Evolutionary conservation across 140 eudicot genomes (phyloP), one percentile per base, ranked within the genome.

Genomic region (Flaveria floridana): DNA sequence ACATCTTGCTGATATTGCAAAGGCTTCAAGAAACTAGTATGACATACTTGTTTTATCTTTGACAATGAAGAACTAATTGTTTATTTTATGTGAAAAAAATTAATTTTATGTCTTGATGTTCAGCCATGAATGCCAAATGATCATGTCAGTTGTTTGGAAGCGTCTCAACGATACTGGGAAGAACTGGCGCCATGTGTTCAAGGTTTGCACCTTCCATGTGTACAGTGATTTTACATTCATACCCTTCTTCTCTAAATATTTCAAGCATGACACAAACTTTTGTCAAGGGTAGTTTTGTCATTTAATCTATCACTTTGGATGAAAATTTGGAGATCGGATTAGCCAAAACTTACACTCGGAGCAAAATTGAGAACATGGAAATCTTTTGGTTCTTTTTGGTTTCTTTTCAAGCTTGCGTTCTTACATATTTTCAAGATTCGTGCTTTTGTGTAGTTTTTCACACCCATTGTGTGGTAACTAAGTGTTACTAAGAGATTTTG

Each of bases 101-200:
- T 65, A 55, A 12, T 44, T 50, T 59, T 73, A 25, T 20, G 16
- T 69, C 34, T 58, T 79, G 52, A 48, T 71, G 37, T 80, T 77
- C 87, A 95, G 99, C 84, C 99, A 95, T 56, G 97, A 95, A 63
- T 87, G 91, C 83, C 97, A 91, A 80, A 95, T 88, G 83, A 89
- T 95, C 70, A 95, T 95, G 96, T 56, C 97, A 25, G 82, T 95
- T 15, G 71, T 95, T 26, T 95, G 99, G 99, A 95, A 91, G 84
- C 94, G 99, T 73, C 62, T 89, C 48, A 91, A 61, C 56, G 97
- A 91, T 79, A 88, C 95, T 20, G 96, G 96, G 53, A 95, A 91
- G 82, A 95, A 95, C 65, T 95, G 99, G 99, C 92, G 97, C 78
- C 99, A 95, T 78, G 99, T 95, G 25, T 91, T 64, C 85, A 95